Conservation (phyloP, 768 basidiomycete species). For the Russula emetica region DNA sequence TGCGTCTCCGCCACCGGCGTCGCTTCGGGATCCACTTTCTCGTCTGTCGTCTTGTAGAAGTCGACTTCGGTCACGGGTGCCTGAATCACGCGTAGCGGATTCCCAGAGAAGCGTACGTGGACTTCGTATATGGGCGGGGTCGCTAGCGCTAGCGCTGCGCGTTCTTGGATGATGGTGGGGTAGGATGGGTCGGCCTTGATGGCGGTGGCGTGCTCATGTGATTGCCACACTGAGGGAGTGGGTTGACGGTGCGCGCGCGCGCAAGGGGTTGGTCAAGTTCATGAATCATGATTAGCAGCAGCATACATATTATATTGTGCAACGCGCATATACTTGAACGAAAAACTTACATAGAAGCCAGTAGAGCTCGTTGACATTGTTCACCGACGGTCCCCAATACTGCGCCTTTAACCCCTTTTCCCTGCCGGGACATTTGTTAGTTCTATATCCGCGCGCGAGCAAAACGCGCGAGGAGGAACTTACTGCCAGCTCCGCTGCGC, state of each 20-base stretch:
- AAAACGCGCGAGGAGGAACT: neutral
- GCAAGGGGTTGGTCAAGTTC: no score
- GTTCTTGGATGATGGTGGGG: neutral
- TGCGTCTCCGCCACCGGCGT: neutral
- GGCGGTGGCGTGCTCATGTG: neutral
- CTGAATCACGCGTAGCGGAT: neutral
- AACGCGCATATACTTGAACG: no score
- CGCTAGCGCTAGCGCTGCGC: neutral
- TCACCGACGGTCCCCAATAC: constrained; percentile 10
- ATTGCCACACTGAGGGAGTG: constrained; percentile 6
- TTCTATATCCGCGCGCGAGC: neutral
- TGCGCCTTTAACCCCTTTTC: constrained; percentile 11
- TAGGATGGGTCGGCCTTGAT: constrained; percentile 9
- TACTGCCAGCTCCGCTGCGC: constrained; percentile 14
- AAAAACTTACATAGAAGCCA: constrained; percentile 17
- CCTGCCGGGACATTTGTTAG: neutral
- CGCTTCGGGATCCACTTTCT: neutral
- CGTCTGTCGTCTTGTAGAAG: neutral
- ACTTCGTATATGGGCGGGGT: neutral
- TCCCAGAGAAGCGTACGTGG: neutral
- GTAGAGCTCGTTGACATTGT: neutral
- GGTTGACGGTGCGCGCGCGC: neutral
- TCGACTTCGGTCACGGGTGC: constrained; percentile 5
- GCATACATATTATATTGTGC: neutral
- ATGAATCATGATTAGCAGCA: no score